Evolutionary conservation across 768 basidiomycete genomes (phyloP), one percentile per base, ranked within the genome.

Genomic region (Lentinula raphanica): DNA sequence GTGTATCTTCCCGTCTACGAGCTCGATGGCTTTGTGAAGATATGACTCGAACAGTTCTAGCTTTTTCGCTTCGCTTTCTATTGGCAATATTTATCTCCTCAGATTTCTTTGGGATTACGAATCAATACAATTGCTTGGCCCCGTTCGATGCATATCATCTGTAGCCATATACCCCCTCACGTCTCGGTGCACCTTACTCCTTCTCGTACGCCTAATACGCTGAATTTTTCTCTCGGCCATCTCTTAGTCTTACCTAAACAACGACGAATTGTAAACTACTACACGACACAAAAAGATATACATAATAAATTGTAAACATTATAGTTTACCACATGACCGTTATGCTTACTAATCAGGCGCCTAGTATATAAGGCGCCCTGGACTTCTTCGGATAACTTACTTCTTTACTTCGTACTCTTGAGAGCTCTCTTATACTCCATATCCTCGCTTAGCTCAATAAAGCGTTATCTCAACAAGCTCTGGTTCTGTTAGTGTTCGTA

Each of bases 1-100:
- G 85, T 89, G 53, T 92, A 90, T 69, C 74, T 88, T 36, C 81
- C 82, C n/a, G 68, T 92, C 57, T 94, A 94, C 72, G 85, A 89
- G 70, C 80, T 81, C 64, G 79, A 84, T 60, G 82, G 79, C 40
- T 85, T 86, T 67, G 71, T 81, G 60, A 67, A 65, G 54, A 36
- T n/a, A 38, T 57, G 23, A 57, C 15, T n/a, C 38, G 27, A 28
- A 38, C 45, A 32, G 12, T 32, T 13, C 15, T 38, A n/a, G n/a
- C n/a, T 19, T 36, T n/a, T 38, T 51, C 29, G 13, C 3, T 32
- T 9, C 35, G 21, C 19, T 32, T 23, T 21, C 17, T 21, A 32
- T 49, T 49, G n/a, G 28, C 28, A 32, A 12, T 32, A 49, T 49
- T 49, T 32, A 29, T 49, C 17, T 15, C 15, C 49, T 29, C 12